Base-by-base conservation (phyloP, 345 rosid species). In the Geranium rotundifolium region DNA sequence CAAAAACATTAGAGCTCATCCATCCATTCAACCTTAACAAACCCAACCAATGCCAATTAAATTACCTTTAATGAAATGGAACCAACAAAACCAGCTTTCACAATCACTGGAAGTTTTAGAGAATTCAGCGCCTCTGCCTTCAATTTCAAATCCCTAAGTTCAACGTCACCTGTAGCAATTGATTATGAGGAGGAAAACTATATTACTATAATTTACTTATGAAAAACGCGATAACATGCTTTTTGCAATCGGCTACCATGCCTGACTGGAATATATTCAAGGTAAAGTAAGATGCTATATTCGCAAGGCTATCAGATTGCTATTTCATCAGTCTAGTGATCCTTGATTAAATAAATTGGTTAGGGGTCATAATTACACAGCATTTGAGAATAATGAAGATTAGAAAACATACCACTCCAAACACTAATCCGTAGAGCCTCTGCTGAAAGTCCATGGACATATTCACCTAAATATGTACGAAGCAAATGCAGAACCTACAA, bases 11-110 rank as follows among this genome's bases (percentile, higher is more conserved):
- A 46, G 15, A 46, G 13, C 13, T 7, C 52, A 46, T 37, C 46
- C 14, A 46, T 46, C 52, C 52, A 46, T 0, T 16, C 52, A 46
- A 46, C 15, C 12, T 9, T 9, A 46, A 46, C 27, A 23, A 9
- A 46, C 14, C 52, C 52, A 46, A 12, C 16, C 52, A 46, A 46
- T 46, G 52, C 52, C 27, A 34, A 34, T 34, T 34, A 4, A 69
- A 55, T 57, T 71, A 90, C 99, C 99, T 93, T 88, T 61, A 93
- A 67, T 2, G 96, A 90, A 60, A 93, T 85, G 56, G 91, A 81
- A 29, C 99, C 99, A 59, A 93, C 82, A 85, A 93, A 93, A 72
- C 99, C 99, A 66, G 96, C 95, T 88, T 88, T 90, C 61, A 88
- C 99, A 64, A 89, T 84, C 37, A 93, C 95, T 5, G 99, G 99